Evolutionary conservation across 306 rosid species (phyloP), one percentile per base, ranked within the genome.

Genomic region (Trifolium subterraneum): DNA sequence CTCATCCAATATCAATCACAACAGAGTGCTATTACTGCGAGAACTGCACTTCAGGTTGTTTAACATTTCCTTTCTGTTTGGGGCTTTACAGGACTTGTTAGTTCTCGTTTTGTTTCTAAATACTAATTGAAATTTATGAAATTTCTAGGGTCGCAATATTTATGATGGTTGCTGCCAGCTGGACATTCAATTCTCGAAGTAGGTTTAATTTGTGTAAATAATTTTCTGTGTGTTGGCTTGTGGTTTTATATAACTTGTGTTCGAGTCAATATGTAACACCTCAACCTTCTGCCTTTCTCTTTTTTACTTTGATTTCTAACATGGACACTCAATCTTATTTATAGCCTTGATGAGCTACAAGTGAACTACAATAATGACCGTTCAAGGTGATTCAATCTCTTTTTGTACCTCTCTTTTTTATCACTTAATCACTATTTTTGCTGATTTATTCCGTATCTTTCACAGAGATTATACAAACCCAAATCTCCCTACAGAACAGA

Each of bases 161-260:
- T 94, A 94, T 79, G 97, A 94, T 81, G 97, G 98, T 71, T 94
- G 98, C 81, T 94, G 98, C 78, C 98, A 94, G 75, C 84, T 94
- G 69, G 98, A 94, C 83, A 94, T 94, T 84, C 98, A 91, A 80
- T 94, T 87, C 93, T 94, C 98, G 42, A 94, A 94, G 98, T 94
- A 88, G 66, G 96, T 81, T 85, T 69, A 64, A 52, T 27, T 69
- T 64, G 65, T 82, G 61, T 23, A 51, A n/a, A 59, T 25, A 63
- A 14, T 73, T 66, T 66, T 64, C 36, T 3, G 11, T 63, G 52
- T 67, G 41, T 71, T 59, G 52, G 64, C 14, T 51, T 71, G 63
- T 70, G 59, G 64, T 33, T 71, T 69, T 20, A 55, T 10, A 4
- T 20, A 61, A 61, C 66, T n/a, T 41, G 2, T 59, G 41, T 29